phyloP scores from a whole-genome alignment of 2,329 filamentous ascomycete species.

The Stagonosporopsis cucurbitacearum region DNA sequence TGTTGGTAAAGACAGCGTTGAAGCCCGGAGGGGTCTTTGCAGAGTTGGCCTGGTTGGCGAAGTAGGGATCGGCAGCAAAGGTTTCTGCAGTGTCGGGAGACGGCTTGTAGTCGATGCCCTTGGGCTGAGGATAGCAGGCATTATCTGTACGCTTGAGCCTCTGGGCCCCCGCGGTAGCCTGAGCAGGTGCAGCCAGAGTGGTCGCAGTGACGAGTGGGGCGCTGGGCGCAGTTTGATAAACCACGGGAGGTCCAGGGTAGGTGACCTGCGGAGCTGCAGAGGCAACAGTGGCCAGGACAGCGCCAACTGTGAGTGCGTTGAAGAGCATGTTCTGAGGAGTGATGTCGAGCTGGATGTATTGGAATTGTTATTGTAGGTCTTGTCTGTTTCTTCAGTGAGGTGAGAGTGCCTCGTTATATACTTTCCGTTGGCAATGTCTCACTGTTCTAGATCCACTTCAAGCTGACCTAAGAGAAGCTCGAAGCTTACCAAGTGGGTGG shows the following conservation, averaged over 20 bases:
- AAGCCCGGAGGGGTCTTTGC: not conserved
- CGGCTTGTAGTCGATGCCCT: not conserved
- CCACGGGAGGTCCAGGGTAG: constrained; percentile 3
- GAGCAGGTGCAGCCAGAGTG: not conserved
- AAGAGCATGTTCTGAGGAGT: not conserved
- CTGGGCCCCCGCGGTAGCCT: not conserved
- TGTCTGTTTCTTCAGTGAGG: not conserved
- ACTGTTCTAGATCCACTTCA: not conserved
- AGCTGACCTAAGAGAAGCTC: not conserved
- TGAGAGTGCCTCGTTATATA: not conserved
- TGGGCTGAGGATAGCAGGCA: constrained; percentile 2
- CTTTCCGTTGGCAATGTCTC: not conserved
- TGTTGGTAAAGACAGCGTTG: constrained; percentile 1
- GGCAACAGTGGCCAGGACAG: not conserved
- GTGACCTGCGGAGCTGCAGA: not conserved
- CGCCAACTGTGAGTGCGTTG: not conserved
- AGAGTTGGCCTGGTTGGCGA: not conserved
- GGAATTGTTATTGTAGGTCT: not conserved
- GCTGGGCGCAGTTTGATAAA: constrained; percentile 3
- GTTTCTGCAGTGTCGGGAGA: not conserved
- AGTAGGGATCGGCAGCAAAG: not conserved
- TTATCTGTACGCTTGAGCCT: not conserved
- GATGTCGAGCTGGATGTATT: not conserved
- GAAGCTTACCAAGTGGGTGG: not conserved
- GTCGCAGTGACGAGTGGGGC: constrained; percentile 3